These are phyloP conservation scores for Micractinium sp. DNA, from an alignment of 139 green algal genomes.

Conservation along the genomic window DNA sequence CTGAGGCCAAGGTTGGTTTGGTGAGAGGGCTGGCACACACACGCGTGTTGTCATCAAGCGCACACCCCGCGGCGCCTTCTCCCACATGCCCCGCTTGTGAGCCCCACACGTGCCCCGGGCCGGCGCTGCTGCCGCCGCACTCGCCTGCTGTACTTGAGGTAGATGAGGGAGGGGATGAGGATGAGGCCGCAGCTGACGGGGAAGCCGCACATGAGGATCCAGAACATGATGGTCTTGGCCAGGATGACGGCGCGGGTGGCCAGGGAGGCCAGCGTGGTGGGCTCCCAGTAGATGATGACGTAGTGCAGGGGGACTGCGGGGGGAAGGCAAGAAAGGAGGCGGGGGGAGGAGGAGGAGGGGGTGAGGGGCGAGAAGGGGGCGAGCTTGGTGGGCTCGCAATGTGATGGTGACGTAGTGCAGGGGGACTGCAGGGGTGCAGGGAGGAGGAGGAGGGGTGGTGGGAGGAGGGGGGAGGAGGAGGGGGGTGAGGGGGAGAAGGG, in stretches of 20 bases:
- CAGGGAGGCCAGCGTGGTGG: background rate
- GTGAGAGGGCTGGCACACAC: no score
- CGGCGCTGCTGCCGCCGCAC: no score
- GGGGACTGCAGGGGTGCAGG: background rate
- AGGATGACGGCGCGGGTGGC: slow-evolving; percentile 4
- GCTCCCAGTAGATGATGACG: slow-evolving; percentile 37
- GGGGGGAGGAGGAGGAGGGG: background rate
- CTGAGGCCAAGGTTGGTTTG: no score
- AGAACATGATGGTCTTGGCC: background rate
- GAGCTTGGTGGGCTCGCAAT: no score
- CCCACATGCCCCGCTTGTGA: no score
- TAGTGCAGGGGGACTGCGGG: slow-evolving; percentile 26
- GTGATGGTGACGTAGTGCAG: no score
- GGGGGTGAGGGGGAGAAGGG: no score
- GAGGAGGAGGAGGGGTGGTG: no score
- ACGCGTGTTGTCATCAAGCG: no score
- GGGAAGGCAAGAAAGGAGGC: background rate
- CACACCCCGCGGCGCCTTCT: no score
- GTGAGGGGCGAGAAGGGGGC: background rate
- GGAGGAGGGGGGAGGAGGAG: background rate
- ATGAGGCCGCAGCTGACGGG: slow-evolving; percentile 10
- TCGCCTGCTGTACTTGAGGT: slow-evolving; percentile 17
- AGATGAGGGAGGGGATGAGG: slow-evolving; percentile 15
- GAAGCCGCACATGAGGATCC: slow-evolving; percentile 19
- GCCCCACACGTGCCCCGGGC: no score